Conservation (phyloP, 2,329 filamentous ascomycete species). For the Phaeosphaeria sp. region DNA sequence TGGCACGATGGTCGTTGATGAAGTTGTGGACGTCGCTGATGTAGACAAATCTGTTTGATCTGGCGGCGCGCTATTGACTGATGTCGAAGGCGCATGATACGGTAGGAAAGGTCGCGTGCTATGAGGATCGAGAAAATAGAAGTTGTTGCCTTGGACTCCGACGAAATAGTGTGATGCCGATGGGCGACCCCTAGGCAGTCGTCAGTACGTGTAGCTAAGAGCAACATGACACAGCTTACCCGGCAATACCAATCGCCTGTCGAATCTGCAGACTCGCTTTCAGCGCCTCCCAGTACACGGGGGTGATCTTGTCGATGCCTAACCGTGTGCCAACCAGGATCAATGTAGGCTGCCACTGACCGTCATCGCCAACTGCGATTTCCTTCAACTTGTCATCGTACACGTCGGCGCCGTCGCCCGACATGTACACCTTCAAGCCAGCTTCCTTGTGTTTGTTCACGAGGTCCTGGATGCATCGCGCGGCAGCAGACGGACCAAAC, state of each 20-base stretch:
- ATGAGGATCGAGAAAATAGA: conserved; percentile 97
- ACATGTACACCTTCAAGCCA: conserved; percentile 82
- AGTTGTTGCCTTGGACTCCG: conserved; percentile 73
- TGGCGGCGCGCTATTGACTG: neutral
- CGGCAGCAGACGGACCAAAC: conserved; percentile 98
- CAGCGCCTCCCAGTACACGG: conserved; percentile 94
- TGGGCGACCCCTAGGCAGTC: conserved; percentile 74
- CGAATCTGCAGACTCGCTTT: conserved; percentile 83
- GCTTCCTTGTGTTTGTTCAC: conserved; percentile 68
- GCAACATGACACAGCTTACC: conserved; percentile 62
- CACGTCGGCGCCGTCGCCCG: conserved; percentile 87
- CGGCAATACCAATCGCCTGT: conserved; percentile 95
- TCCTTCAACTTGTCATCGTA: conserved; percentile 89
- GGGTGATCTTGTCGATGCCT: conserved; percentile 92
- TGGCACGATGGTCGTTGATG: conserved; percentile 32
- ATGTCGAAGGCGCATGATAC: conserved; percentile 51
- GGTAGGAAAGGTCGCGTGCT: conserved; percentile 79
- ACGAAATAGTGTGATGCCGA: conserved; percentile 86
- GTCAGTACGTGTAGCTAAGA: conserved; percentile 11
- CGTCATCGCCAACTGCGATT: conserved; percentile 72
- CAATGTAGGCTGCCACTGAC: conserved; percentile 79
- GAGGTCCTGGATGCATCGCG: conserved; percentile 88
- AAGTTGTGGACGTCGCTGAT: conserved; percentile 24
- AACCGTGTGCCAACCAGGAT: conserved; percentile 88
- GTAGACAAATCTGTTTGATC: conserved; percentile 16